Conservation (phyloP, 176 grass and related monocot species). For the Thinopyrum elongatum region DNA sequence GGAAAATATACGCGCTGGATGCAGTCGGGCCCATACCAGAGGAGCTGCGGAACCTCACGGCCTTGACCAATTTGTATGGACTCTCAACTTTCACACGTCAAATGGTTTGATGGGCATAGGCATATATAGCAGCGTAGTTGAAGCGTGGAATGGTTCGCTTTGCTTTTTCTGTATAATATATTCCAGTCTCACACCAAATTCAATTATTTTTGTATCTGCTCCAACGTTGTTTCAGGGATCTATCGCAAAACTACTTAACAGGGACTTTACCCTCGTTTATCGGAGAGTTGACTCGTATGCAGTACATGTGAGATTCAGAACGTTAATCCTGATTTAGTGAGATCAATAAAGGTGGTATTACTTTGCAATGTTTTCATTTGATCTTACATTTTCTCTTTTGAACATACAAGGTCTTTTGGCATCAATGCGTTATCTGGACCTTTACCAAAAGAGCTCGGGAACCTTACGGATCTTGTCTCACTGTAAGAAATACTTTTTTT, state of each 20-base stretch:
- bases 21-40: conserved; percentile 44
- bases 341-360: not conserved
- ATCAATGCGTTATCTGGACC: conserved; percentile 78
- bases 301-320: conserved; percentile 56
- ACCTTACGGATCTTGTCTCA: conserved; percentile 42
- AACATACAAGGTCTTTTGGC: conserved; percentile 50
- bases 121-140: too few species aligned
- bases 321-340: not conserved
- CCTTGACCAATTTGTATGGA: conserved; percentile 34
- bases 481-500: conserved; percentile 42
- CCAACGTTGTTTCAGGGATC: conserved; percentile 47
- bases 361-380: not conserved
- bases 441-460: conserved; percentile 73
- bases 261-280: conserved; percentile 70
- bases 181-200: not conserved
- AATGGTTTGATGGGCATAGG: too few species aligned
- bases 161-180: not conserved
- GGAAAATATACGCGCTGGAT: conserved; percentile 30
- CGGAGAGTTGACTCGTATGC: conserved; percentile 63
- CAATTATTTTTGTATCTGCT: not conserved
- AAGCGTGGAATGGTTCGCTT: too few species aligned
- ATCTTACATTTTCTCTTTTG: not conserved
- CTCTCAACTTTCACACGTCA: not conserved
- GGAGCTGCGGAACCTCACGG: conserved; percentile 49
- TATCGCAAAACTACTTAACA: conserved; percentile 62